phyloP scores from a whole-genome alignment of 2,329 filamentous ascomycete species.

The Claviceps digitariae region DNA sequence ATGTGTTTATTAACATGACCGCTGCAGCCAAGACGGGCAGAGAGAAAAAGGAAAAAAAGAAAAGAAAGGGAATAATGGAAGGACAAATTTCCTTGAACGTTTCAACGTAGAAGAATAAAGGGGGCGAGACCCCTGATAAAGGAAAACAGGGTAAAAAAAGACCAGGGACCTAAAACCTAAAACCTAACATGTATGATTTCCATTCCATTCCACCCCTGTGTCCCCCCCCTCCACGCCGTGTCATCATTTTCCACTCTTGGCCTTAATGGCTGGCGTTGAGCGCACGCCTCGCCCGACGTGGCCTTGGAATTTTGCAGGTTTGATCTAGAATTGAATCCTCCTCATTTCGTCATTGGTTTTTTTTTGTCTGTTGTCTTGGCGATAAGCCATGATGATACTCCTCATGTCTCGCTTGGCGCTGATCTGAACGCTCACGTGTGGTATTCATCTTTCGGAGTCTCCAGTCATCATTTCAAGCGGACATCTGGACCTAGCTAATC shows the following conservation, averaged over 20 bases:
- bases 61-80: not conserved
- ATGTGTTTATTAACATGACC: not conserved
- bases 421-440: not conserved
- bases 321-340: not conserved
- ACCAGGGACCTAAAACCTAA: not conserved
- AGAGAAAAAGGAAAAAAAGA: not conserved
- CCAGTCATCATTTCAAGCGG: not conserved
- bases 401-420: not conserved
- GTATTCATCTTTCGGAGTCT: not conserved
- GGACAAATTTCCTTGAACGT: constrained; percentile 6
- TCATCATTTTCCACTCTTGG: not conserved
- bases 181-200: not conserved
- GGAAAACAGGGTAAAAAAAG: constrained; percentile 5
- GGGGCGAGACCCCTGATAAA: not conserved
- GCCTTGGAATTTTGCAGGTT: no score
- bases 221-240: not conserved
- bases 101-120: constrained; percentile 7
- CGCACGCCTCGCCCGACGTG: not conserved
- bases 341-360: not conserved
- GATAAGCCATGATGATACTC: not conserved
- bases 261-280: constrained; percentile 10
- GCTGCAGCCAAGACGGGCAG: not conserved
- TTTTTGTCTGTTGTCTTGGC: not conserved
- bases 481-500: not conserved
- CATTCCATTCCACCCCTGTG: not conserved